These are phyloP conservation scores for Pseudonitzschia multiseries DNA, from an alignment of 108 stramenopile species.

Conservation along the genomic window DNA sequence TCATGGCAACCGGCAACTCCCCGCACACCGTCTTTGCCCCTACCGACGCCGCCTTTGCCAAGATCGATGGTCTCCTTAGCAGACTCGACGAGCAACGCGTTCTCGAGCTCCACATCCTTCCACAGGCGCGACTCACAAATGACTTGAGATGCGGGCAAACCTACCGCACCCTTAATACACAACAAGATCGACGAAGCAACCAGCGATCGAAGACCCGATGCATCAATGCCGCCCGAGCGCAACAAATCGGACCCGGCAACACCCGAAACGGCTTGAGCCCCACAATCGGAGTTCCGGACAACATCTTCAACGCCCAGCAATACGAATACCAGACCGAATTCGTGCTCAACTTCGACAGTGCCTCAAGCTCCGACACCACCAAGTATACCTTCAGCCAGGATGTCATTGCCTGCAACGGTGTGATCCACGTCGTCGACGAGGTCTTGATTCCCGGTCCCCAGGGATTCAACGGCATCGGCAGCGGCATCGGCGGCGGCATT, in stretches of 20 bases:
- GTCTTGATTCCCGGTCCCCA: background rate
- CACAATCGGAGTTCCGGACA: constrained; percentile 2
- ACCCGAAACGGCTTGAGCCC: background rate
- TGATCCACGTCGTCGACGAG: constrained; percentile 6
- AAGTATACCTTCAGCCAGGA: background rate
- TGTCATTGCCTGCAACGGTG: constrained; percentile 10
- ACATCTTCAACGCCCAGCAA: background rate
- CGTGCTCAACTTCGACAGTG: background rate
- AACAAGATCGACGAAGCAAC: background rate
- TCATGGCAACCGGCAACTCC: background rate
- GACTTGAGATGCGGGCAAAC: constrained; percentile 8
- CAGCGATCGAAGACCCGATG: constrained; percentile 8
- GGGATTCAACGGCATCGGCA: background rate
- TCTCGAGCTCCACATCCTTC: constrained; percentile 11
- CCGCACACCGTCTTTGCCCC: constrained; percentile 12
- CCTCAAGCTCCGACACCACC: background rate
- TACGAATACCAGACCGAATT: background rate
- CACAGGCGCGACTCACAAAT: constrained; percentile 1
- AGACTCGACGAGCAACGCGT: constrained; percentile 2
- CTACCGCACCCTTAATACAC: constrained; percentile 7
- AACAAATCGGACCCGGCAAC: constrained; percentile 6
- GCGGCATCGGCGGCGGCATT: background rate
- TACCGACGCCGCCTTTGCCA: constrained; percentile 4
- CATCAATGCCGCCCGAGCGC: background rate
- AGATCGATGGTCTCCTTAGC: constrained; percentile 1